These are phyloP conservation scores for Hibiscus syriacus DNA, from an alignment of 345 rosid species.

Conservation along the genomic window DNA sequence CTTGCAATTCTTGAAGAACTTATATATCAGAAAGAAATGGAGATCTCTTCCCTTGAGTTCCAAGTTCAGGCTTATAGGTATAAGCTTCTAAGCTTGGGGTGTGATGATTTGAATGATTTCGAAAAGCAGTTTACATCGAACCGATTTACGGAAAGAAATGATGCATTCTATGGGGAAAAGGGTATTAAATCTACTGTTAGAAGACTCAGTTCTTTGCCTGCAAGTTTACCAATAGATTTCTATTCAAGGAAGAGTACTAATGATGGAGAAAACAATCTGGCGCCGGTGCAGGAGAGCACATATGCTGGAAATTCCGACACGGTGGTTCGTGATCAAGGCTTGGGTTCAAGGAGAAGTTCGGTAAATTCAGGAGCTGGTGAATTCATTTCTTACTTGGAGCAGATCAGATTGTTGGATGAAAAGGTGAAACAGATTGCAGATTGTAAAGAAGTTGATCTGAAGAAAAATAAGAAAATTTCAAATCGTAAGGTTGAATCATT, in stretches of 20 bases:
- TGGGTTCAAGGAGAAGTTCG: slow-evolving; percentile 26
- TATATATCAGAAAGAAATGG: slow-evolving; percentile 76
- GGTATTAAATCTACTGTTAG: slow-evolving; percentile 9
- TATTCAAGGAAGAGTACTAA: slow-evolving; percentile 12
- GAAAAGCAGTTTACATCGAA: too few species aligned
- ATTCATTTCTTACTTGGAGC: slow-evolving; percentile 44
- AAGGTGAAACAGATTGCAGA: slow-evolving; percentile 41
- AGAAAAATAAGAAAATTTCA: slow-evolving; percentile 19
- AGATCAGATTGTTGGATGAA: slow-evolving; percentile 46
- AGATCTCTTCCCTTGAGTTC: slow-evolving; percentile 74
- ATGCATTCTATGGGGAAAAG: slow-evolving; percentile 14
- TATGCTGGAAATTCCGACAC: slow-evolving; percentile 9
- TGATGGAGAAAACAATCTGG: slow-evolving; percentile 10
- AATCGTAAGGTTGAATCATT: not conserved
- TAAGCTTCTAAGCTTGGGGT: slow-evolving; percentile 64
- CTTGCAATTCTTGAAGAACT: slow-evolving; percentile 61
- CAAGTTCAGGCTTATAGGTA: slow-evolving; percentile 74
- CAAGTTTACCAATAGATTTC: slow-evolving; percentile 16
- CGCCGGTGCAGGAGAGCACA: slow-evolving; percentile 4
- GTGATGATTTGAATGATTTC: slow-evolving; percentile 37
- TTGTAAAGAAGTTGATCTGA: not conserved
- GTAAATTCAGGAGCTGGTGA: slow-evolving; percentile 24
- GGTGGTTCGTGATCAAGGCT: slow-evolving; percentile 19
- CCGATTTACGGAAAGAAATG: slow-evolving; percentile 16
- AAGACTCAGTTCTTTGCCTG: slow-evolving; percentile 37